Evolutionary conservation across 257 asterid genomes (phyloP).

Genomic region (Gentiana straminea): DNA sequence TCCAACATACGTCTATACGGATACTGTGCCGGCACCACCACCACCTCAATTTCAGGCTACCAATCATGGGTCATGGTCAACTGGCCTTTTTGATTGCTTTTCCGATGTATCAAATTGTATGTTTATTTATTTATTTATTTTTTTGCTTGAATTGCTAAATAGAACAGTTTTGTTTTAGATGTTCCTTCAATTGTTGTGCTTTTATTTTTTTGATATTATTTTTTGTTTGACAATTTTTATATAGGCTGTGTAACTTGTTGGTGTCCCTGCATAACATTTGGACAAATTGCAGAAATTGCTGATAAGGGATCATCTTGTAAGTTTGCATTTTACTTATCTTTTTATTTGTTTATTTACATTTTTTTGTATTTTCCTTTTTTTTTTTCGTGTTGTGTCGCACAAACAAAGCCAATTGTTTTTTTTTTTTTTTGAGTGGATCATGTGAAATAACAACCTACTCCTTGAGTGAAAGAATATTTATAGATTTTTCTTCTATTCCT

Average conservation of each 20-base stretch:
- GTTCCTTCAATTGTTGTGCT: background rate
- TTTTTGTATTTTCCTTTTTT: background rate
- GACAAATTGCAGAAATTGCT: constrained; percentile 12
- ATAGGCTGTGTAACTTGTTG: constrained; percentile 12
- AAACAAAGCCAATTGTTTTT: background rate
- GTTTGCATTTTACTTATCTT: background rate
- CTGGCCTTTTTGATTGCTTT: constrained; percentile 7
- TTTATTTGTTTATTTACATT: background rate
- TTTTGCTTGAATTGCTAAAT: too few species aligned
- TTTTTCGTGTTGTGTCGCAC: too few species aligned
- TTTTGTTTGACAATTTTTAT: too few species aligned
- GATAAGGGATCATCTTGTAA: constrained; percentile 14
- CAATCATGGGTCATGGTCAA: constrained; percentile 7
- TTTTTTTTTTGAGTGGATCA: background rate
- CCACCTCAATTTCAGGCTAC: background rate
- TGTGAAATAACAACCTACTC: too few species aligned
- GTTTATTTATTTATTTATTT: background rate
- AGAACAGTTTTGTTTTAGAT: too few species aligned
- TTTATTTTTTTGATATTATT: background rate
- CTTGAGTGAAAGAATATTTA: too few species aligned
- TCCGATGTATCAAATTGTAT: constrained; percentile 10
- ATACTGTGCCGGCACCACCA: background rate
- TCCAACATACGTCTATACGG: background rate
- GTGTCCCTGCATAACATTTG: constrained; percentile 13
- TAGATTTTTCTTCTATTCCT: too few species aligned